These are phyloP conservation scores for Eimeria acervulina DNA, from an alignment of 169 alveolate genomes.

Conservation along the genomic window DNA sequence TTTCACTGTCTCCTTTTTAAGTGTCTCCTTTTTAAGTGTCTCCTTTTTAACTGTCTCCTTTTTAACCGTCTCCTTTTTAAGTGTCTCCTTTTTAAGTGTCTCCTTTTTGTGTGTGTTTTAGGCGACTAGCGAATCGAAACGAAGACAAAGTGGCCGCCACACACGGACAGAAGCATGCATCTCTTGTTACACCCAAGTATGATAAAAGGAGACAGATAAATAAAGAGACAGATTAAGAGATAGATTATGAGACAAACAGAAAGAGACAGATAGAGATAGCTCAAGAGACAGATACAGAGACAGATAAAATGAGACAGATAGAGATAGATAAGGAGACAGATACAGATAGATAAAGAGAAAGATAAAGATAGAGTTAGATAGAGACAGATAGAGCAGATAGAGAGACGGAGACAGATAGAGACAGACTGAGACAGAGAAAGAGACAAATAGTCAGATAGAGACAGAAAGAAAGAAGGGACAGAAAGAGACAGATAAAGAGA, in stretches of 20 bases:
- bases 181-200: conserved; percentile 3
- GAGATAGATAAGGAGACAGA: no score
- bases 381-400: no score
- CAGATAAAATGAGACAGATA: no score
- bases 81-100: neutral
- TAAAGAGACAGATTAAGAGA: no score
- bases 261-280: no score
- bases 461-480: neutral
- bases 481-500: neutral
- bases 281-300: no score
- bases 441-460: no score
- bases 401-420: no score
- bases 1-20: neutral
- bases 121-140: neutral
- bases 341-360: no score
- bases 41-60: neutral
- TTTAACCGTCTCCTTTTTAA: neutral
- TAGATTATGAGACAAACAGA: no score
- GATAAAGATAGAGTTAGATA: no score
- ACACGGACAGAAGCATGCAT: conserved; percentile 18
- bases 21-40: neutral
- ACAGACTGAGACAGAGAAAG: no score
- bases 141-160: conserved; percentile 4
- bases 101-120: neutral
- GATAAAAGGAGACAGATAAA: neutral